Evolutionary conservation across 805 yeast genomes (phyloP).

Genomic region (Clavispora vitiphila): DNA sequence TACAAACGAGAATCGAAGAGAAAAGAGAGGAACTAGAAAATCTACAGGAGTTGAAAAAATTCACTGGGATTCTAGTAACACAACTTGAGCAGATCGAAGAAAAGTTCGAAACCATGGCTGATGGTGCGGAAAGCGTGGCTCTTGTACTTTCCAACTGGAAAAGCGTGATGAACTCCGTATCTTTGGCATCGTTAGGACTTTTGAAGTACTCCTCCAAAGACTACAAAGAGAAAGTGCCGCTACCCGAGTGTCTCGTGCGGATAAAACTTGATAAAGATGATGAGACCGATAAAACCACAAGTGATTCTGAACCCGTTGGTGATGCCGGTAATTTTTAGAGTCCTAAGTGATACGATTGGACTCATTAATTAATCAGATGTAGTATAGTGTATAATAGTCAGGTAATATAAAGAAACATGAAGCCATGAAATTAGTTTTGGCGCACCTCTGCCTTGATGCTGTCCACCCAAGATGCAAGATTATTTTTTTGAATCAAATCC

Average conservation of each 20-base stretch:
- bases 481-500: slow-evolving; percentile 12
- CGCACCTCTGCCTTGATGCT: slow-evolving; percentile 9
- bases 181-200: slow-evolving; percentile 54
- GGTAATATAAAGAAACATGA: slow-evolving; percentile 2
- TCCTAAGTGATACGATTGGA: neutral
- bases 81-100: slow-evolving; percentile 47
- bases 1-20: slow-evolving; percentile 32
- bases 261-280: slow-evolving; percentile 45
- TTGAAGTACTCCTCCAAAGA: slow-evolving; percentile 40
- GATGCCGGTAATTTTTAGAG: neutral
- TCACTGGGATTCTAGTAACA: slow-evolving; percentile 40
- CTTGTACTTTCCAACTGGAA: slow-evolving; percentile 62
- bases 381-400: neutral
- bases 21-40: slow-evolving; percentile 49
- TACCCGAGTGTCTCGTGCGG: slow-evolving; percentile 65
- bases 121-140: slow-evolving; percentile 59
- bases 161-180: slow-evolving; percentile 53
- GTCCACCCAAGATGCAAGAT: slow-evolving; percentile 22
- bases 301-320: neutral
- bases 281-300: slow-evolving; percentile 4
- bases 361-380: neutral
- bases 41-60: slow-evolving; percentile 42
- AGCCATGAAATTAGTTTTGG: neutral
- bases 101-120: slow-evolving; percentile 44
- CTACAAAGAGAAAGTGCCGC: slow-evolving; percentile 40